phyloP scores from a whole-genome alignment of 495 filamentous ascomycete species.

The Penicillium alfredii region DNA sequence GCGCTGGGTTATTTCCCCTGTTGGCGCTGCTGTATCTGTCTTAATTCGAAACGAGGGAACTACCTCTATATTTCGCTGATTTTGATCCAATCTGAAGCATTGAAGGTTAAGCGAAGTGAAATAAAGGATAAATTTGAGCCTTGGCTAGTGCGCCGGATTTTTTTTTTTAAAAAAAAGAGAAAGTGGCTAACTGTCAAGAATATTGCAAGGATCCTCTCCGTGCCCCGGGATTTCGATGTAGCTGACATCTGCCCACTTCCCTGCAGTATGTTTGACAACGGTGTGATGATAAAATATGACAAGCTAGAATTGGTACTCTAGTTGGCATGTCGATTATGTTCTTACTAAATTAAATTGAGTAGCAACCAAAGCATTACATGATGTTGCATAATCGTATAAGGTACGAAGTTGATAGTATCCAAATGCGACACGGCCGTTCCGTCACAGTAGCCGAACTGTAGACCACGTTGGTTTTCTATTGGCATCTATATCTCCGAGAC shows the following conservation, averaged over 20 bases:
- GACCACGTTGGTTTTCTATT: too few relatives aligned
- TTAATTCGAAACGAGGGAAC: conserved; percentile 3
- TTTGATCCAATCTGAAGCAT: conserved; percentile 16
- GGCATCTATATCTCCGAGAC: too few relatives aligned
- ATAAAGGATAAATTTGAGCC: conserved; percentile 15
- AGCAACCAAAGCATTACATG: background rate
- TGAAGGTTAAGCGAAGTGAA: conserved; percentile 6
- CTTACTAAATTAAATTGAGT: background rate
- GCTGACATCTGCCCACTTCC: too few relatives aligned
- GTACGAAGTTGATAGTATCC: too few relatives aligned
- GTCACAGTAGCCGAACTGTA: conserved; percentile 5
- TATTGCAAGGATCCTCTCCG: conserved; percentile 16
- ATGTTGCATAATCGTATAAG: background rate
- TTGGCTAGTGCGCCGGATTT: conserved; percentile 19
- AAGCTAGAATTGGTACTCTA: too few relatives aligned
- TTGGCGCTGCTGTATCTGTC: background rate
- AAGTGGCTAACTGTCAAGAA: conserved; percentile 13
- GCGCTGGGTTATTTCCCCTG: background rate
- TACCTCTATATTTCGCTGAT: background rate
- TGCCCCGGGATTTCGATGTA: conserved; percentile 14
- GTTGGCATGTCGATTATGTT: too few relatives aligned
- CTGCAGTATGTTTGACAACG: too few relatives aligned
- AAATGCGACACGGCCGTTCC: conserved; percentile 8
- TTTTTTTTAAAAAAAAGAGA: too few relatives aligned
- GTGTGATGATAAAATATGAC: too few relatives aligned